Conservation (phyloP, 1,284 basidiomycete species). For the Cryptococcus sp. region DNA sequence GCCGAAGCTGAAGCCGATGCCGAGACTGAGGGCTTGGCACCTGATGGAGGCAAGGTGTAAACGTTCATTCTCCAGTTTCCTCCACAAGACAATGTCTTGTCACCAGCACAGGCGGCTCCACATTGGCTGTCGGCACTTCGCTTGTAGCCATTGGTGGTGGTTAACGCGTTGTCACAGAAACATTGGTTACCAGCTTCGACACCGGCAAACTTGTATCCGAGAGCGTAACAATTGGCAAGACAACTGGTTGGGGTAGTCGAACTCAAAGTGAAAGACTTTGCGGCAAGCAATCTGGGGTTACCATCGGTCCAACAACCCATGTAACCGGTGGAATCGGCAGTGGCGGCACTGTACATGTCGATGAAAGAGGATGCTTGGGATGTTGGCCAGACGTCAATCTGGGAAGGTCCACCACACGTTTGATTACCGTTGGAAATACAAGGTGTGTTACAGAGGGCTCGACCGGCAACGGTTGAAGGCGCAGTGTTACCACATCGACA, state of each 20-base stretch:
- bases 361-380: not conserved
- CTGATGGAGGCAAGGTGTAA: not conserved
- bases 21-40: not conserved
- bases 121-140: slow-evolving; percentile 1
- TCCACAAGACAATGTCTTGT: slow-evolving; percentile 6
- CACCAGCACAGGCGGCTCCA: slow-evolving; percentile 8
- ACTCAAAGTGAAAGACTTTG: not conserved
- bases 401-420: slow-evolving; percentile 6
- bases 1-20: not conserved
- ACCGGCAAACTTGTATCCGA: slow-evolving; percentile 19
- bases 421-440: slow-evolving; percentile 1
- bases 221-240: slow-evolving; percentile 7
- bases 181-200: slow-evolving; percentile 15
- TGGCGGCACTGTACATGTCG: slow-evolving; percentile 7
- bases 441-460: slow-evolving; percentile 2
- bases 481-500: slow-evolving; percentile 17
- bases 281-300: not conserved
- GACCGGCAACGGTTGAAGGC: not conserved
- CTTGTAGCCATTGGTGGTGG: not conserved
- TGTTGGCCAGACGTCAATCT: slow-evolving; percentile 1
- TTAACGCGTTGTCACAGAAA: slow-evolving; percentile 16
- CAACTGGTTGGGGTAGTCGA: slow-evolving; percentile 10
- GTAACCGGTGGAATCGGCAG: slow-evolving; percentile 6
- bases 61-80: not conserved
- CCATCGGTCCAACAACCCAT: slow-evolving; percentile 10